Evolutionary conservation across 1,139 yeast genomes (phyloP), one percentile per base, ranked within the genome.

Genomic region (Kodamaea anthophila): DNA sequence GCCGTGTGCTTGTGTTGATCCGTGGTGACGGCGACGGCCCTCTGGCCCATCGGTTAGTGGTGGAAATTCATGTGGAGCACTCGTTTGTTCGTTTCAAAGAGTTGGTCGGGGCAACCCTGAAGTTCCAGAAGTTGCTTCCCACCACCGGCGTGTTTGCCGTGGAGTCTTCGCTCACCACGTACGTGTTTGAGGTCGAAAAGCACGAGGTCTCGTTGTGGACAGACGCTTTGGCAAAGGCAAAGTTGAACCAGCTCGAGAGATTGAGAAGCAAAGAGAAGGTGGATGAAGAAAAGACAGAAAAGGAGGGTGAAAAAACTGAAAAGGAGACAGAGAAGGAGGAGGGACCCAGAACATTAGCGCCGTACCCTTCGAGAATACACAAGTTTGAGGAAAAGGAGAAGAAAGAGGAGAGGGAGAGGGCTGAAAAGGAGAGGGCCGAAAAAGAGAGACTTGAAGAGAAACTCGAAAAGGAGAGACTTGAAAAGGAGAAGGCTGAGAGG

Each of bases 121-220:
- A 53, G 36, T 51, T 57, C 21, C 56, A 49, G 35, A 57, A 59
- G 44, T 39, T 55, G 26, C 31, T 61, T 3, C 63, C 70, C 0
- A 53, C 61, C 3, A 55, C 67, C 0, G 77, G 76, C 0, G 42
- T 69, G 5, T 77, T 77, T 58, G 79, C 77, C 0, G 65, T 77
- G 20, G 63, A 64, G 34, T 71, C 80, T 0, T 48, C 49, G 21
- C 53, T 49, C 5, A 57, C 70, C 3, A 62, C 80, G 0, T 64
- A 71, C 38, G 61, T 67, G 3, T 72, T 74, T 52, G 82, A 77
- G 43, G 78, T 69, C n/a, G 77, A 73, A 27, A 71, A 66, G 37
- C 55, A 47, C 26, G 80, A 74, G 24, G 61, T 76, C 0, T 55
- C 61, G 18, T 49, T 56, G 11, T 77, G 84, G 84, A 75, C 83